Conservation (phyloP, 2,329 filamentous ascomycete genomes). For the Fusarium bactridioides region DNA sequence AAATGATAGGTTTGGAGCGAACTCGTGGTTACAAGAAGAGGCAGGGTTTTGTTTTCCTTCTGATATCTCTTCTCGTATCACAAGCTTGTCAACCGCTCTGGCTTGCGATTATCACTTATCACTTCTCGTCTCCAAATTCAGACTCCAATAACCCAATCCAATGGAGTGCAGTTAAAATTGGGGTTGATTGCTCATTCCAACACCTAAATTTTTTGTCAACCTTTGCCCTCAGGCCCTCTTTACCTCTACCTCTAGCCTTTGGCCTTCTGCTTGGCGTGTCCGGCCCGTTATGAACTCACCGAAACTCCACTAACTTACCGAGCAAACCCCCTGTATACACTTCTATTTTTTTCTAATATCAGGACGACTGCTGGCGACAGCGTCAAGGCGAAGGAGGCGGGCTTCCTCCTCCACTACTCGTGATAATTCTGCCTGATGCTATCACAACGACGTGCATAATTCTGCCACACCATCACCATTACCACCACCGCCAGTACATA, state of each 20-base stretch:
- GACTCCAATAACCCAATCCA: slow-evolving; percentile 8
- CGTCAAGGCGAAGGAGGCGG: slow-evolving; percentile 16
- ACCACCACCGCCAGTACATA: not conserved
- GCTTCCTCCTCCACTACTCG: not conserved
- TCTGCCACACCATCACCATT: not conserved
- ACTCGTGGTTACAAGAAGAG: not conserved
- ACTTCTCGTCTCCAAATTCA: slow-evolving; percentile 19
- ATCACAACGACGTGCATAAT: slow-evolving; percentile 4
- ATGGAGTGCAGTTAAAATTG: slow-evolving; percentile 12
- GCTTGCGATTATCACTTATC: not conserved
- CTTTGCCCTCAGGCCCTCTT: not conserved
- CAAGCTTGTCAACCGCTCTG: not conserved
- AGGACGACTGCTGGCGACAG: slow-evolving; percentile 10
- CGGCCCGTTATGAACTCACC: slow-evolving; percentile 17
- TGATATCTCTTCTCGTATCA: not conserved
- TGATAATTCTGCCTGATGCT: not conserved
- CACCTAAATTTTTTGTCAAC: not conserved
- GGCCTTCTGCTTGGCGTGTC: slow-evolving; percentile 15
- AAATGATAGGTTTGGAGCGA: slow-evolving; percentile 1
- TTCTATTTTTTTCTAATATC: not conserved
- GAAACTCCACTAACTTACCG: slow-evolving; percentile 18
- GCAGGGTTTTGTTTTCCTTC: not conserved
- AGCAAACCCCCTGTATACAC: slow-evolving; percentile 21
- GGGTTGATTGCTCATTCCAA: not conserved
- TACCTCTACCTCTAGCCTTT: not conserved